These are phyloP conservation scores for Teunomyces pallodes DNA, from an alignment of 805 yeast species.

Conservation along the genomic window DNA sequence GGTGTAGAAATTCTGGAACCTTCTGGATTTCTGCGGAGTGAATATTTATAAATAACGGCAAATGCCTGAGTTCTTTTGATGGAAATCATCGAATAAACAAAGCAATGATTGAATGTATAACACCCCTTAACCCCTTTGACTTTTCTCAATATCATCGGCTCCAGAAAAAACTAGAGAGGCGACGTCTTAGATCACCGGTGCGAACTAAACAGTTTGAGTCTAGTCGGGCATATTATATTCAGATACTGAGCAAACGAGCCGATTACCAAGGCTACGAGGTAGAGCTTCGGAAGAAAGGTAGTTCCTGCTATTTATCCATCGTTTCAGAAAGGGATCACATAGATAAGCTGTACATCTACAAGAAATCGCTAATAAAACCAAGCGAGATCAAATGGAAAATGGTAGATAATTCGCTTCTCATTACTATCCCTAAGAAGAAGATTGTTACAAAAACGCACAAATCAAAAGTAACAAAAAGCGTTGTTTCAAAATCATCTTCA, in stretches of 20 bases:
- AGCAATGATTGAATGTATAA: background rate
- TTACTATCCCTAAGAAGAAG: conserved; percentile 3
- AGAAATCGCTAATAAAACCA: background rate
- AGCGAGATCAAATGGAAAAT: background rate
- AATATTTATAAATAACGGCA: background rate
- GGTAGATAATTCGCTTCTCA: background rate
- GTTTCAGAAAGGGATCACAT: background rate
- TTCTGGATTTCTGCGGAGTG: background rate
- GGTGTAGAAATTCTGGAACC: conserved; percentile 1
- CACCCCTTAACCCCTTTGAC: background rate
- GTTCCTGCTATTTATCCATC: background rate
- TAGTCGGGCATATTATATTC: background rate
- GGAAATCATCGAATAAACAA: background rate
- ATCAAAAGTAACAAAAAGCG: background rate
- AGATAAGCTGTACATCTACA: background rate
- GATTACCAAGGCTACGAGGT: background rate
- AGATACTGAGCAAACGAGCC: background rate
- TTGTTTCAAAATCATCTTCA: background rate
- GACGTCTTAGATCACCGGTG: background rate
- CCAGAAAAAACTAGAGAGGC: background rate
- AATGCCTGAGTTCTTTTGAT: too few species aligned
- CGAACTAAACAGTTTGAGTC: background rate
- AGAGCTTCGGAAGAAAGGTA: background rate
- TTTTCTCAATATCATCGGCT: background rate
- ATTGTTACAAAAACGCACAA: background rate